Base-by-base conservation (phyloP, 2,329 filamentous ascomycete genomes). In the Fusarium sp. region DNA sequence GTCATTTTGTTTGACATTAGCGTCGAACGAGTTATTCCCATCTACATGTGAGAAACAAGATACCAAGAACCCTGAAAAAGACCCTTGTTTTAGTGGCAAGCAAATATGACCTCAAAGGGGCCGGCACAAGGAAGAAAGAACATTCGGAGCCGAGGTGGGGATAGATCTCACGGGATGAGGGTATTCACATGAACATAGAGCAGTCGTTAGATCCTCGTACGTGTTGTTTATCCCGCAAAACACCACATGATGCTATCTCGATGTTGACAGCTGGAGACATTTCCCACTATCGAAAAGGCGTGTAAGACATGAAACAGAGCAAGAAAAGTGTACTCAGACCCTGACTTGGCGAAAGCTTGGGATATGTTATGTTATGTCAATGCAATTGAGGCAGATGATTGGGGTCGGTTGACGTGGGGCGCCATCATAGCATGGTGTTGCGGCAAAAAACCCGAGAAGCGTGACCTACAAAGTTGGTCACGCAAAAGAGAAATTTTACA, bases 301-400 rank as follows among this genome's bases (percentile, higher is more conserved):
- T 55, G 51, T 60, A 52, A 72, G 48, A 54, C 55, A 59, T 17
- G n/a, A 23, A 7, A 28, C 26, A 28, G 10, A 28, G 12, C 26
- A 28, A 28, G n/a, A n/a, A 20, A 24, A 38, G n/a, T 63, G 67
- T 70, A 66, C 67, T 69, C 54, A 50, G 57, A 63, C 67, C 62
- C 56, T 69, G 50, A 64, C 23, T 44, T 32, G 30, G 32, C 51
- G 39, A 43, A 39, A 44, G 32, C 46, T 53, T 39, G 20, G 49
- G 50, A 15, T 46, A 7, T 53, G 40, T 47, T 42, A 36, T 54
- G 40, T 53, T 56, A 46, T 54, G 28, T 21, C 50, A 67, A 69
- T 65, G 39, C 50, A 65, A 70, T 67, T 69, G 70, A 72, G 46
- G 70, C 70, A 68, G 70, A 71, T 72, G 70, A 73, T 73, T 70